Evolutionary conservation across 306 rosid genomes (phyloP).

Genomic region (Datisca glomerata): DNA sequence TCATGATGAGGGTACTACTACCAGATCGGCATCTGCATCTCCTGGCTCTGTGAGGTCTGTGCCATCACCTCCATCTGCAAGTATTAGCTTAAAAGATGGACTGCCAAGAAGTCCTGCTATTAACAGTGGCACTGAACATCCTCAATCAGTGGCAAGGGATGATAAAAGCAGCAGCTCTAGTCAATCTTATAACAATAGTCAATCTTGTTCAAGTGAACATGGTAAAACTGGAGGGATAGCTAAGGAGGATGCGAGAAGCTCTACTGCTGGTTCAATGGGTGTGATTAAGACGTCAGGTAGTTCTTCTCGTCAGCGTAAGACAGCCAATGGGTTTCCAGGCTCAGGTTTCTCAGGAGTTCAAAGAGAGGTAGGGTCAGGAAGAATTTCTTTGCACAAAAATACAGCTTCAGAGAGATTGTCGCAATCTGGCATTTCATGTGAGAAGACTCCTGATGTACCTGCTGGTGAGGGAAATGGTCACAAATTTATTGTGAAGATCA

Average conservation of each 20-base stretch:
- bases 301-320: conserved; percentile 52
- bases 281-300: conserved; percentile 33
- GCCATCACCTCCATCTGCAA: conserved; percentile 21
- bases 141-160: conserved; percentile 52
- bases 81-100: conserved; percentile 47
- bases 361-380: conserved; percentile 38
- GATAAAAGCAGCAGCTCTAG: conserved; percentile 87
- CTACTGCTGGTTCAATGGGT: conserved; percentile 56
- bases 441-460: conserved; percentile 47
- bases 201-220: conserved; percentile 74
- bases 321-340: conserved; percentile 57
- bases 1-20: conserved; percentile 32
- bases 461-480: conserved; percentile 38
- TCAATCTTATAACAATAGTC: conserved; percentile 82
- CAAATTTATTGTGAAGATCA: conserved; percentile 53
- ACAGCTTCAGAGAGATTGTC: conserved; percentile 37
- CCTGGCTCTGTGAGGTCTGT: conserved; percentile 41
- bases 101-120: conserved; percentile 27
- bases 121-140: conserved; percentile 38
- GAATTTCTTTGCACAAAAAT: conserved; percentile 23
- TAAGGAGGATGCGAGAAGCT: conserved; percentile 79
- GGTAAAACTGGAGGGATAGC: conserved; percentile 44
- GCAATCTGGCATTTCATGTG: conserved; percentile 28
- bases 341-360: conserved; percentile 34
- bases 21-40: conserved; percentile 45